phyloP scores from a whole-genome alignment of 2,329 filamentous ascomycete species.

The Talaromyces sp. region DNA sequence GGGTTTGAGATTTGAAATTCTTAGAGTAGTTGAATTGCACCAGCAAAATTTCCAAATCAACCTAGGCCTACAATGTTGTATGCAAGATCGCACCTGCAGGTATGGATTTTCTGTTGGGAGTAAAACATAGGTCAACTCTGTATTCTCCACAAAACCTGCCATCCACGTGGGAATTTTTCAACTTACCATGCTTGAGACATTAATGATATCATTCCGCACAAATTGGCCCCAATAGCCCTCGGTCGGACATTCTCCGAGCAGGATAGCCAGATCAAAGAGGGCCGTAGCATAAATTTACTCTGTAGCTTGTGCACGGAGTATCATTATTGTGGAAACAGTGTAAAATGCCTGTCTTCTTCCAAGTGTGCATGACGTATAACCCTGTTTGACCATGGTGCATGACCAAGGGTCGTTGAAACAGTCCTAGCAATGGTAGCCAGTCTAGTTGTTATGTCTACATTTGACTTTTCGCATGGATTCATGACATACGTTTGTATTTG shows the following conservation, averaged over 20 bases:
- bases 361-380: background rate
- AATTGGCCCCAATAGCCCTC: background rate
- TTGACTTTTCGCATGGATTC: too few relatives aligned
- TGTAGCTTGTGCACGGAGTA: too few relatives aligned
- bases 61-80: background rate
- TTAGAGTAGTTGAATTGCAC: background rate
- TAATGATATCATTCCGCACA: background rate
- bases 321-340: background rate
- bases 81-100: background rate
- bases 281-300: background rate
- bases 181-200: background rate
- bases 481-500: too few relatives aligned
- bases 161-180: background rate
- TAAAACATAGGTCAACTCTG: too few relatives aligned
- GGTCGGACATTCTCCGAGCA: background rate
- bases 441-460: too few relatives aligned
- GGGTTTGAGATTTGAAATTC: background rate
- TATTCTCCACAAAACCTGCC: background rate
- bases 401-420: too few relatives aligned
- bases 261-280: too few relatives aligned
- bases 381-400: background rate
- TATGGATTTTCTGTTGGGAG: background rate
- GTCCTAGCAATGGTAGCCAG: too few relatives aligned
- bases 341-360: background rate
- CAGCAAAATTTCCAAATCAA: background rate